Percentiles rank a stretch among this genome's conserved stretches.
phyloP scores from a whole-genome alignment of 2,329 filamentous ascomycete genomes.

The Elsinoe ampelina region DNA sequence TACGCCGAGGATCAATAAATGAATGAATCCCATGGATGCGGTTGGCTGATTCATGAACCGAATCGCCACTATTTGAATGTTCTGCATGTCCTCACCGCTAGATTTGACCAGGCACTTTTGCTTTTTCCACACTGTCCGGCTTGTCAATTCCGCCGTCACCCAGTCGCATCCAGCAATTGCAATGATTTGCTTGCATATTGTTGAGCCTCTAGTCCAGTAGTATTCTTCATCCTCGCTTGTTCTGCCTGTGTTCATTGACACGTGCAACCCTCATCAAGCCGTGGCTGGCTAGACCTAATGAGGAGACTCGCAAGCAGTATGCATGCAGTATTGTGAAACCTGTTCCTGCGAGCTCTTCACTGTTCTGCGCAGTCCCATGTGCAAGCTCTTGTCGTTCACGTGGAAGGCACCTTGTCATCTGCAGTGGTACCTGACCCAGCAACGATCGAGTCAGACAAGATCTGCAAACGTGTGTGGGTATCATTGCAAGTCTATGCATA shows the following conservation, averaged over 20 bases:
- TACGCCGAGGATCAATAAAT: not conserved
- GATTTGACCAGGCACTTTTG: not conserved
- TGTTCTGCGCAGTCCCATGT: not conserved
- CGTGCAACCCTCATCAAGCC: not conserved
- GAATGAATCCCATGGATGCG: not conserved
- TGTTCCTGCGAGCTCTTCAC: too few relatives aligned
- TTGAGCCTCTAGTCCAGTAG: not conserved
- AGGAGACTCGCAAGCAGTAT: too few relatives aligned
- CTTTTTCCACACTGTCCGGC: not conserved
- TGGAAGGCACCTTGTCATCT: not conserved
- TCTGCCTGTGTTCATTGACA: not conserved
- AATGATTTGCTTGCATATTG: not conserved
- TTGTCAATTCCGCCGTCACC: not conserved
- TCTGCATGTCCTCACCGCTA: not conserved
- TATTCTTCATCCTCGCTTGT: not conserved
- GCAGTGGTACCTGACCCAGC: not conserved
- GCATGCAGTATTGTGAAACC: too few relatives aligned
- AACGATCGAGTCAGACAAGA: too few relatives aligned
- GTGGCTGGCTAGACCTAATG: too few relatives aligned
- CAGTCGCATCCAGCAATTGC: not conserved
- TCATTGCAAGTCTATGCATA: slow-evolving; percentile 30
- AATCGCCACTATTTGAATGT: slow-evolving; percentile 3
- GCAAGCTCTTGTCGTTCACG: not conserved
- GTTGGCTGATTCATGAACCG: not conserved
- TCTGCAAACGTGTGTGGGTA: not conserved